A percentile compares a stretch with the other conserved stretches of the same genome.
phyloP scores from a whole-genome alignment of 371 early-diverging fungal species.

The Phascolomyces articulosus region DNA sequence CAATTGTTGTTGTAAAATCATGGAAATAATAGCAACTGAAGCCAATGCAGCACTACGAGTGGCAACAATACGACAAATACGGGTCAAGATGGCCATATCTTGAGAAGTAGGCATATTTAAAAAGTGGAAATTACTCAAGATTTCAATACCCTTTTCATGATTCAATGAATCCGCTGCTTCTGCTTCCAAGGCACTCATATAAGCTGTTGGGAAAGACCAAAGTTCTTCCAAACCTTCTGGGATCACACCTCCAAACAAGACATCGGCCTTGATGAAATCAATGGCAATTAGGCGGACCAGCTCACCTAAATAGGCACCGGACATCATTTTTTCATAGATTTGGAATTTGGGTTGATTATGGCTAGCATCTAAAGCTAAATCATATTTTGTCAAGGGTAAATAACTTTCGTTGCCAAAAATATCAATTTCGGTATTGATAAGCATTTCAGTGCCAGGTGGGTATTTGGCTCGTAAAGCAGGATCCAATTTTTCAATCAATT shows the following conservation, averaged over 20 bases:
- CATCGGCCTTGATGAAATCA: conserved; percentile 70
- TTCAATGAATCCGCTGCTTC: neutral
- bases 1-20: conserved; percentile 36
- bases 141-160: conserved; percentile 19
- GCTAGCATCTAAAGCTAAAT: conserved; percentile 71
- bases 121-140: conserved; percentile 16
- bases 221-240: conserved; percentile 59
- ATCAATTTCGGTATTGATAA: conserved; percentile 85
- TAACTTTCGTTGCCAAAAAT: conserved; percentile 73
- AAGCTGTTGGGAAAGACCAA: conserved; percentile 75
- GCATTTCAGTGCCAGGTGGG: conserved; percentile 69
- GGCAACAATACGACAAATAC: conserved; percentile 32
- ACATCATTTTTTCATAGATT: conserved; percentile 88
- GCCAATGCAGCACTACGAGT: conserved; percentile 37
- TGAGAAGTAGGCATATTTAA: conserved; percentile 28
- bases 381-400: conserved; percentile 81
- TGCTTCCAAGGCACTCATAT: conserved; percentile 61
- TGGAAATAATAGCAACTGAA: conserved; percentile 33
- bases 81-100: conserved; percentile 39
- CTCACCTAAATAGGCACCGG: conserved; percentile 92
- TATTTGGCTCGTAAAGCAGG: conserved; percentile 22
- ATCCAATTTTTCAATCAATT: conserved; percentile 69
- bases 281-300: conserved; percentile 72
- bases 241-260: conserved; percentile 66
- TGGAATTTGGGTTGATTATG: conserved; percentile 75